These are phyloP conservation scores for Micractinium sp. DNA, from an alignment of 139 green algal species.

Conservation along the genomic window DNA sequence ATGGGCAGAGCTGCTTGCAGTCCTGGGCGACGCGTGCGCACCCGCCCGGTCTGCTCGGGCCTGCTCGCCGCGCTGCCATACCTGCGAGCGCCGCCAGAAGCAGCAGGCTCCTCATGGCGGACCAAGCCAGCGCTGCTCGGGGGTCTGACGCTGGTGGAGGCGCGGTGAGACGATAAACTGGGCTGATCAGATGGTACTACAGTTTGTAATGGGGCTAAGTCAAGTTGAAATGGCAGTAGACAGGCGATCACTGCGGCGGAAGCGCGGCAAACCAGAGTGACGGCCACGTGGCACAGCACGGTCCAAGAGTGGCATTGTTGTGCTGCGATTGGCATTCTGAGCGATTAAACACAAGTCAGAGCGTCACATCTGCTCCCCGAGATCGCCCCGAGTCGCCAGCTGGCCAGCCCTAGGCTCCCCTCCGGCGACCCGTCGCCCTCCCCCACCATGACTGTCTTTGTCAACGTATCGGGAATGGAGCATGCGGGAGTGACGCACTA, in stretches of 20 bases:
- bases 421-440: too few species aligned
- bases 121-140: not conserved
- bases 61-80: not conserved
- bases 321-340: too few species aligned
- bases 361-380: not conserved
- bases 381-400: not conserved
- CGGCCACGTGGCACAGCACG: too few species aligned
- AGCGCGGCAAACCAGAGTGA: not conserved
- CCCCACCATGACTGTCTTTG: conserved; percentile 12
- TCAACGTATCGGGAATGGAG: not conserved
- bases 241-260: not conserved
- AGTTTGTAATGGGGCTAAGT: not conserved
- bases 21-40: not conserved
- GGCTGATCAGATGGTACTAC: too few species aligned
- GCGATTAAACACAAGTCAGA: too few species aligned
- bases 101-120: not conserved
- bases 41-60: not conserved
- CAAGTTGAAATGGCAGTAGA: not conserved
- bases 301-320: too few species aligned
- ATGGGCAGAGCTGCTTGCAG: not conserved
- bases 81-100: not conserved
- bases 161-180: too few species aligned
- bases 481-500: not conserved
- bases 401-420: too few species aligned
- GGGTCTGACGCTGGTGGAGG: not conserved